Base-by-base conservation (phyloP, 768 basidiomycete genomes). In the Boletus patriciae region DNA sequence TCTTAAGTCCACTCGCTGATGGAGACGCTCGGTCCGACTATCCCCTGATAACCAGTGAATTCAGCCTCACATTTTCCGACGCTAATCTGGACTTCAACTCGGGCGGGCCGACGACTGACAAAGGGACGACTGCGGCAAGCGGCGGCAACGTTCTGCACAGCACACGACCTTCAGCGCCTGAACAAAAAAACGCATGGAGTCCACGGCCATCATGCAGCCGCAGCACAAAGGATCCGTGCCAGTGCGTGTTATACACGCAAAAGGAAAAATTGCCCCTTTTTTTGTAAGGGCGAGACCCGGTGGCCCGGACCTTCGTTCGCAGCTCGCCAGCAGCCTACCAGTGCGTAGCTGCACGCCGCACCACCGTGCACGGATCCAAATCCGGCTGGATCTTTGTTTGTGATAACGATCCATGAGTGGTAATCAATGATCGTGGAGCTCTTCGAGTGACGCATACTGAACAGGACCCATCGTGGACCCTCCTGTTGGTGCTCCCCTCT, bases 281-380 rank as follows among this genome's bases (percentile, higher is more conserved):
- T 80, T 69, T 92, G 92, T 69, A 90, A 91, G 89, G 93, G 29
- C 85, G 95, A 61, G 91, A 85, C 59, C 96, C 96, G 0, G 90
- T 86, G 6, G 88, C 86, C 73, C 51, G 65, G 54, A 42, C 51
- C 34, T 93, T 90, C 25, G 84, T 92, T 52, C 46, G 88, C 90
- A 11, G 92, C 89, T 38, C 87, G 89, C 52, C 57, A 87, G 85
- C 81, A 92, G 93, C 52, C 60, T 46, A 38, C 54, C 52, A 83
- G 84, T 87, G 31, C 41, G 31, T 36, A 7, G 15, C n/a, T 40
- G 50, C 47, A 53, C 16, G 50, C 46, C 41, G 57, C 63, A 68
- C 51, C 58, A 50, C 58, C 57, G 27, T 31, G 37, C 37, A 25
- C 57, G 61, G 64, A 68, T 50, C 64, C 61, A 48, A 43, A 68